Evolutionary conservation across 2,329 filamentous ascomycete species (phyloP).

Genomic region (Epichloe sibirici): DNA sequence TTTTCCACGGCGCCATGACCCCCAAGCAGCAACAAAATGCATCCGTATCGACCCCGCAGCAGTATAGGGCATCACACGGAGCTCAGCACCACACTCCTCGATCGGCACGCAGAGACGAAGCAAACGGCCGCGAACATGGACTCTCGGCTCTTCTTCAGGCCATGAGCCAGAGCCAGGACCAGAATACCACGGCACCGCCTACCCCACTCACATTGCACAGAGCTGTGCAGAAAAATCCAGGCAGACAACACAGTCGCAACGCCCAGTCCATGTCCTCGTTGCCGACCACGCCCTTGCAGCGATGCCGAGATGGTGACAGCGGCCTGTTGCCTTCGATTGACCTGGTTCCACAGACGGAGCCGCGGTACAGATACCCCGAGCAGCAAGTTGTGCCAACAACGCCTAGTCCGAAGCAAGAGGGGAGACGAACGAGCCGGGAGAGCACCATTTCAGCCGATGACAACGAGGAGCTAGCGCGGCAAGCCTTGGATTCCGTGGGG

Average conservation of each 20-base stretch:
- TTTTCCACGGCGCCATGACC: conserved; percentile 50
- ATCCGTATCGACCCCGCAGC: conserved; percentile 30
- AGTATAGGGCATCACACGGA: conserved; percentile 26
- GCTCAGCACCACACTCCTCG: conserved; percentile 41
- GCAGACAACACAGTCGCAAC: conserved; percentile 64
- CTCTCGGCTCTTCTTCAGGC: conserved; percentile 75
- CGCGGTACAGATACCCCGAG: conserved; percentile 31
- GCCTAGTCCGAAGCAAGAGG: conserved; percentile 28
- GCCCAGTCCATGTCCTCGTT: conserved; percentile 77
- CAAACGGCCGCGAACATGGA: conserved; percentile 35
- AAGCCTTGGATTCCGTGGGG: conserved; percentile 39
- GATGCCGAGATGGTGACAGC: conserved; percentile 34
- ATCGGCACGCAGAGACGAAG: conserved; percentile 20
- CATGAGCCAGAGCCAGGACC: conserved; percentile 47
- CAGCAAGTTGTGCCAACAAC: conserved; percentile 33
- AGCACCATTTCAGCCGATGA: conserved; percentile 70
- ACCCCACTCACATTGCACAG: conserved; percentile 46
- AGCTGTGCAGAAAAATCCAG: conserved; percentile 33
- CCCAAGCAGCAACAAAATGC: conserved; percentile 37
- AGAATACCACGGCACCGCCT: conserved; percentile 57
- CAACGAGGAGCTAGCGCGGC: conserved; percentile 43
- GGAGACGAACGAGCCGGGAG: conserved; percentile 60
- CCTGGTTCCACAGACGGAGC: conserved; percentile 48
- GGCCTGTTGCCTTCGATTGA: conserved; percentile 50
- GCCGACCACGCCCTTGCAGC: conserved; percentile 58